Conservation (phyloP, 2,329 filamentous ascomycete genomes). For the Diaporthe sp. region DNA sequence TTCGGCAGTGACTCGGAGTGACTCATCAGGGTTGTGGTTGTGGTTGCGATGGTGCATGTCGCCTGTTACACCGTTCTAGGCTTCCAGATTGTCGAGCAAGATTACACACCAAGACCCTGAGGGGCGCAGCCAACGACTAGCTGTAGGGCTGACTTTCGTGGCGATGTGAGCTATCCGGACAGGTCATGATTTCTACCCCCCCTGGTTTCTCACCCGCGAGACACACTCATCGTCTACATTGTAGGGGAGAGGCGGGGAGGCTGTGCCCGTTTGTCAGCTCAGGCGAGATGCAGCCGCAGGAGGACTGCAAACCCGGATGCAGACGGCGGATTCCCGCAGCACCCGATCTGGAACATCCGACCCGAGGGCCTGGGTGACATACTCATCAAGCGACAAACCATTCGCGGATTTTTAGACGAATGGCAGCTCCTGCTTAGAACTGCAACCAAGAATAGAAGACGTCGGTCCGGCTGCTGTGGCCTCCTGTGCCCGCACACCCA, state of each 20-base stretch:
- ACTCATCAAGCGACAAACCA: constrained; percentile 28
- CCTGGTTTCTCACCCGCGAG: constrained; percentile 5
- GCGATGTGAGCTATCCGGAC: constrained; percentile 7
- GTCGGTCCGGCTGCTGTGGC: constrained; percentile 28
- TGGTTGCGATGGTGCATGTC: background rate
- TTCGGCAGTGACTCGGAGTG: background rate
- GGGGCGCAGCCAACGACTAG: constrained; percentile 1
- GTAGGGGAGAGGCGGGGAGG: constrained; percentile 6
- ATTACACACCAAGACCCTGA: background rate
- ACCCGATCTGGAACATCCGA: constrained; percentile 35
- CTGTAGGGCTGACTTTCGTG: constrained; percentile 15
- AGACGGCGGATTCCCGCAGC: constrained; percentile 20
- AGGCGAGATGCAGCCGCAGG: constrained; percentile 22
- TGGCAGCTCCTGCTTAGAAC: constrained; percentile 9
- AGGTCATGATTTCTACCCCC: background rate
- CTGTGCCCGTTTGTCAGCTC: constrained; percentile 31
- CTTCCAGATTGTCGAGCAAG: constrained; percentile 10
- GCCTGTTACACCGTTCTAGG: constrained; percentile 7
- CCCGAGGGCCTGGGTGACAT: constrained; percentile 35
- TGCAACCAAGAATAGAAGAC: constrained; percentile 34
- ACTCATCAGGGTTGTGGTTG: constrained; percentile 2
- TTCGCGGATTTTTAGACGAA: constrained; percentile 29
- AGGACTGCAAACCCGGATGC: constrained; percentile 33
- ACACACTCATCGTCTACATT: background rate
- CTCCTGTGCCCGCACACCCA: constrained; percentile 6